Evolutionary conservation across 2,329 filamentous ascomycete species (phyloP).

Genomic region (Epichloe sp.): DNA sequence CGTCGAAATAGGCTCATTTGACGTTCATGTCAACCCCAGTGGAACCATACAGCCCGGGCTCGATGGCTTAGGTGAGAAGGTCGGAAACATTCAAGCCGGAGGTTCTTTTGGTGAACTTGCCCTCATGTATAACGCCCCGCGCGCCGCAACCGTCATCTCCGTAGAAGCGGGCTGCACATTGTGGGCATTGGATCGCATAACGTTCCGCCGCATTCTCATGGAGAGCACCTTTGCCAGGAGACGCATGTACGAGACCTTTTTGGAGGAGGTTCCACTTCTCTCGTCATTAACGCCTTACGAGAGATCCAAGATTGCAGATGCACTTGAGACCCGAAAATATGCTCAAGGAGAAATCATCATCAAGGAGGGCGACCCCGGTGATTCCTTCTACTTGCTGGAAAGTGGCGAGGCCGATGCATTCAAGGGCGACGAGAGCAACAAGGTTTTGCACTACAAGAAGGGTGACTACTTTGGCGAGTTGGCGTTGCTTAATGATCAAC

Average conservation of each 20-base stretch:
- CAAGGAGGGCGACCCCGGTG: constrained; percentile 76
- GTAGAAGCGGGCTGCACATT: constrained; percentile 66
- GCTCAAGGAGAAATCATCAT: constrained; percentile 73
- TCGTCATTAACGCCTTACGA: constrained; percentile 79
- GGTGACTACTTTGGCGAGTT: constrained; percentile 97
- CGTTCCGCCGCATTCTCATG: constrained; percentile 96
- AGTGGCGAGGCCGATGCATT: constrained; percentile 75
- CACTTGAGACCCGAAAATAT: constrained; percentile 82
- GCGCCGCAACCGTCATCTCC: constrained; percentile 85
- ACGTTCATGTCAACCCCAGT: constrained; percentile 73
- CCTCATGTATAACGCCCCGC: constrained; percentile 96
- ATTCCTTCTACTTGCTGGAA: constrained; percentile 86
- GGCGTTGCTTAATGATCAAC: constrained; percentile 83
- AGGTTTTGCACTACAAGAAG: constrained; percentile 73
- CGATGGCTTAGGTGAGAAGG: constrained; percentile 71
- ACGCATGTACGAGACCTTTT: constrained; percentile 93
- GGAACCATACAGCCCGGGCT: constrained; percentile 68
- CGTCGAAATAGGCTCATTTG: constrained; percentile 80
- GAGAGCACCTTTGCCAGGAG: constrained; percentile 92
- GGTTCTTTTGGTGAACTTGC: constrained; percentile 95
- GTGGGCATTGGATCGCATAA: constrained; percentile 90
- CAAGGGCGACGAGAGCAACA: constrained; percentile 57
- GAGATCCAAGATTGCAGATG: constrained; percentile 93
- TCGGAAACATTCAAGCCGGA: constrained; percentile 70
- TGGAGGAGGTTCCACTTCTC: constrained; percentile 84